Evolutionary conservation across 1,284 basidiomycete genomes (phyloP).

Genomic region (Pseudozyma pruni): DNA sequence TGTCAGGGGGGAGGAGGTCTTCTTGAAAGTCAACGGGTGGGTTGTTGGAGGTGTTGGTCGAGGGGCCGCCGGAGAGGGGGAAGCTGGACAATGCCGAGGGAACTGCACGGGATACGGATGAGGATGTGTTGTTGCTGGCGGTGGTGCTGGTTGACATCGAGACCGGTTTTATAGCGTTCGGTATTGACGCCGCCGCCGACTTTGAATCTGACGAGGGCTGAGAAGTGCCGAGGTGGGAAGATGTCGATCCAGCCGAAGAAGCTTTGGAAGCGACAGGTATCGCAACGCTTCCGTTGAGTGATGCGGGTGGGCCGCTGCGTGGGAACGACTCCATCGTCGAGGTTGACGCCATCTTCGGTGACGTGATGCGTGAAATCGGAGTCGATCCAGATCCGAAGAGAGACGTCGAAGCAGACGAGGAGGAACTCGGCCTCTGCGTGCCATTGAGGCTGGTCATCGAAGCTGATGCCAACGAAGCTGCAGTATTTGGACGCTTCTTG

Average conservation of each 20-base stretch:
- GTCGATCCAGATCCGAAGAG: conserved; percentile 18
- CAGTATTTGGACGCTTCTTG: conserved; percentile 17
- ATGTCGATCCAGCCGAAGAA: conserved; percentile 22
- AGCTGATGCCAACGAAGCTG: conserved; percentile 20
- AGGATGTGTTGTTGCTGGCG: conserved; percentile 7
- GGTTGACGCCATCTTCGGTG: conserved; percentile 15
- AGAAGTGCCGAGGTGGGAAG: conserved; percentile 10
- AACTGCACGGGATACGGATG: background rate
- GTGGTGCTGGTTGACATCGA: conserved; percentile 22
- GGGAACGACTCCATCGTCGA: conserved; percentile 27
- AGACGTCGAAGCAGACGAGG: conserved; percentile 15
- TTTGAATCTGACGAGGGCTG: background rate
- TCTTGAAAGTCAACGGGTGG: conserved; percentile 21
- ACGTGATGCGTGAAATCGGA: conserved; percentile 23
- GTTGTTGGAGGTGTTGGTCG: conserved; percentile 2
- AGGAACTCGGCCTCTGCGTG: conserved; percentile 17
- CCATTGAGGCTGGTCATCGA: conserved; percentile 12
- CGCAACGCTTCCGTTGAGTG: conserved; percentile 2
- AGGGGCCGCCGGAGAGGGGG: background rate
- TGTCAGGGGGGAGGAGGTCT: conserved; percentile 64
- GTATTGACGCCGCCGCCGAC: background rate
- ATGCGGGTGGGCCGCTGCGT: conserved; percentile 22
- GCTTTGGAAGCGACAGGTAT: conserved; percentile 27
- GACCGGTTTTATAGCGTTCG: background rate
- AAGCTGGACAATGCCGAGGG: conserved; percentile 5